These are phyloP conservation scores for Annulohypoxylon moriforme DNA, from an alignment of 495 filamentous ascomycete species.

Conservation along the genomic window DNA sequence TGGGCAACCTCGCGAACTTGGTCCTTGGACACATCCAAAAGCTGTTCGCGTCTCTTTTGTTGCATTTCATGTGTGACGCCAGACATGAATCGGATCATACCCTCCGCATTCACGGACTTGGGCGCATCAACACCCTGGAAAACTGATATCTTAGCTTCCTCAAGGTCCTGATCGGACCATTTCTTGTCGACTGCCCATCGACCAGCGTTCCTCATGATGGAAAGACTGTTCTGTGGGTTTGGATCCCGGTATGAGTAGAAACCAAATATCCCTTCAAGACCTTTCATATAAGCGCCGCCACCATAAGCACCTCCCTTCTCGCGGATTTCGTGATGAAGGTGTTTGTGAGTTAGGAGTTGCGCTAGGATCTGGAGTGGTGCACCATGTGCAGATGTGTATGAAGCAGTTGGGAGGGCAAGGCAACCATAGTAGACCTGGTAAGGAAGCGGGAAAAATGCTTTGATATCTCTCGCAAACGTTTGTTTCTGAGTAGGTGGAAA, in stretches of 20 bases:
- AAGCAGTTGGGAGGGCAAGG: slow-evolving; percentile 81
- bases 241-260: slow-evolving; percentile 98
- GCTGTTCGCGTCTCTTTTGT: slow-evolving; percentile 83
- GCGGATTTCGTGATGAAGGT: slow-evolving; percentile 95
- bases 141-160: slow-evolving; percentile 94
- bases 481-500: slow-evolving; percentile 50
- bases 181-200: slow-evolving; percentile 83
- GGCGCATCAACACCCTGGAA: slow-evolving; percentile 98
- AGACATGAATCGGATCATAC: slow-evolving; percentile 84
- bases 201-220: slow-evolving; percentile 85
- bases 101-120: slow-evolving; percentile 85
- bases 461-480: slow-evolving; percentile 60
- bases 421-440: slow-evolving; percentile 97
- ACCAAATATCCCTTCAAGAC: slow-evolving; percentile 85
- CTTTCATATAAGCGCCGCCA: slow-evolving; percentile 84
- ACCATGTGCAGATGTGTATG: slow-evolving; percentile 79
- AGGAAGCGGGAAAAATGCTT: slow-evolving; percentile 91
- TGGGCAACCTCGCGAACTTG: slow-evolving; percentile 86
- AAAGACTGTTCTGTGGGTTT: slow-evolving; percentile 89
- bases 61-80: slow-evolving; percentile 90
- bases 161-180: slow-evolving; percentile 88
- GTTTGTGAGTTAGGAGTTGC: slow-evolving; percentile 95
- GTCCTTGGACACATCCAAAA: slow-evolving; percentile 85
- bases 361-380: slow-evolving; percentile 88
- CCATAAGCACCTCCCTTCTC: slow-evolving; percentile 98